Evolutionary conservation across 208 protist species (phyloP).

Genomic region (Leishmania mexicana): DNA sequence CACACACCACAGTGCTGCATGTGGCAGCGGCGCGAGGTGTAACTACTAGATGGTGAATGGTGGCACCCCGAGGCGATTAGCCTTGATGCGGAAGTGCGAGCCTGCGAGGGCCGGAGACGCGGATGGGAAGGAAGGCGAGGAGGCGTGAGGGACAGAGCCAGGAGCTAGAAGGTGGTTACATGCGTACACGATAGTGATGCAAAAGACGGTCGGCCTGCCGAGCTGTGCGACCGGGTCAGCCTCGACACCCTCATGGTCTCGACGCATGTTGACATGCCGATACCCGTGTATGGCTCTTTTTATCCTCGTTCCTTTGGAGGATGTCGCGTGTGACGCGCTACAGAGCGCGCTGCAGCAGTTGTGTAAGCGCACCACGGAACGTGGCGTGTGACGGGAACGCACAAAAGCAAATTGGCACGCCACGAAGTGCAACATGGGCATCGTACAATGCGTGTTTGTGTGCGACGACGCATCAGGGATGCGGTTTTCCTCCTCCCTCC

Average conservation of each 20-base stretch:
- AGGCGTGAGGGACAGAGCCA: background rate
- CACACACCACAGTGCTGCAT: background rate
- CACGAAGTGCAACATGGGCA: background rate
- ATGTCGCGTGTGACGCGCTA: background rate
- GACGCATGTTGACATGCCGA: background rate
- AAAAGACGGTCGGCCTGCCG: background rate
- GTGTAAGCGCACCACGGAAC: background rate
- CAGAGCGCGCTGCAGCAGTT: background rate
- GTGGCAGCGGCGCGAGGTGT: background rate
- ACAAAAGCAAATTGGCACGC: conserved; percentile 3
- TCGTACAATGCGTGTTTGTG: conserved; percentile 6
- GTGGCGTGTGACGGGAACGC: background rate
- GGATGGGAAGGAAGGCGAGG: background rate
- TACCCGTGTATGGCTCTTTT: background rate
- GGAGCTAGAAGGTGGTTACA: background rate
- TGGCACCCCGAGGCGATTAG: background rate
- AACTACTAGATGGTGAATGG: background rate
- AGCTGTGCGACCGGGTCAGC: background rate
- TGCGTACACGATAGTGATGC: background rate
- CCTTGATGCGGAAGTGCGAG: background rate
- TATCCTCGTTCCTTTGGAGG: background rate
- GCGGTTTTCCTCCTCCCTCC: background rate
- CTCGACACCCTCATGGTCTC: background rate
- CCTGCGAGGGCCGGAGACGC: background rate
- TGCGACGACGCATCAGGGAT: background rate